Base-by-base conservation (phyloP, 441 rosid species). In the Populus tomentosa region DNA sequence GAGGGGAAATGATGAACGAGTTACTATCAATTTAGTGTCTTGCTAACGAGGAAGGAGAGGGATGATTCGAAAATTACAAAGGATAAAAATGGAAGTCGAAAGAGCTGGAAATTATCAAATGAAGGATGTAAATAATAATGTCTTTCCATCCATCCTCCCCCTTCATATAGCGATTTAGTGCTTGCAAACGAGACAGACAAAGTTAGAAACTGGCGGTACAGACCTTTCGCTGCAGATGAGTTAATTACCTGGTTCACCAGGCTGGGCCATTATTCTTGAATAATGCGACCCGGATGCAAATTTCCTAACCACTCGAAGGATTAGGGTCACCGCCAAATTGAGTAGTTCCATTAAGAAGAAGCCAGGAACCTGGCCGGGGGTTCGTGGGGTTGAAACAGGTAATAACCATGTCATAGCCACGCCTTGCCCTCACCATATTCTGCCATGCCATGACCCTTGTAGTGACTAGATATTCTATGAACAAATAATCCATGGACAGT, bases 301-400 rank as follows among this genome's bases (percentile, higher is more conserved):
- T 28, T 28, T 28, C 69, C 62, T 26, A 33, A 61, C 70, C 33
- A 4, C 67, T 65, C 36, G 13, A 7, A 66, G 72, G 71, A 79
- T 28, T 33, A 79, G 79, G 76, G 75, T 38, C 71, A 46, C 81
- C 80, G 74, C 71, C 74, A 21, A 74, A 66, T 68, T 16, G 67
- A 71, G 63, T 77, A 46, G 74, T 72, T 79, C 83, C 87, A 86
- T 61, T 53, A 76, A 78, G 80, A 83, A 86, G 71, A 75, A 71
- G 85, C 71, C 73, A 20, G 46, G 62, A 68, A 18, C 72, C 32
- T 67, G 71, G 36, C 23, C 24, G 3, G 23, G 2, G 75, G 38
- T 23, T 62, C 38, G 67, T 75, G 70, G 80, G 77, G 75, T 40
- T 78, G 62, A 64, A 65, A 5, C 23, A 6, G 32, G 62, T 13